These are phyloP conservation scores for Aechmea fasciata DNA, from an alignment of 176 grass and related monocot genomes.

Conservation along the genomic window DNA sequence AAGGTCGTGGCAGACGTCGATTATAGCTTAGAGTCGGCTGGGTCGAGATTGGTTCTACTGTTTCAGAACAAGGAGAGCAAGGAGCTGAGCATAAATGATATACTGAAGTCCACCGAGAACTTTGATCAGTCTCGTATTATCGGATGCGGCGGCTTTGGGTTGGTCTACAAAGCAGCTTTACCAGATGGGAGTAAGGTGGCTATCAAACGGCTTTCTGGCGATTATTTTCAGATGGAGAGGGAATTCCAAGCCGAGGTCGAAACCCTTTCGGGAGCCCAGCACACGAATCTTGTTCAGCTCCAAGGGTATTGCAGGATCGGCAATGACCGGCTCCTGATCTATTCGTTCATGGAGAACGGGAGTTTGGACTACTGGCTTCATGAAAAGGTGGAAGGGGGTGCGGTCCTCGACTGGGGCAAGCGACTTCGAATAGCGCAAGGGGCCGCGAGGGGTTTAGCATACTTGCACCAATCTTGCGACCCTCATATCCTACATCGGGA, in stretches of 20 bases:
- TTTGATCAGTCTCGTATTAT: conserved; percentile 80
- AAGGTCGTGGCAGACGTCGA: conserved; percentile 81
- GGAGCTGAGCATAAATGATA: conserved; percentile 65
- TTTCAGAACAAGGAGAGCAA: conserved; percentile 78
- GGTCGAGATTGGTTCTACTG: conserved; percentile 61
- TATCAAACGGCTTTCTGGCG: conserved; percentile 80
- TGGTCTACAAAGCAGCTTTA: conserved; percentile 76
- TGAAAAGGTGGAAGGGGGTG: conserved; percentile 55
- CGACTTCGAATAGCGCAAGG: conserved; percentile 66
- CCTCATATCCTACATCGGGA: conserved; percentile 91
- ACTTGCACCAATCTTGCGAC: conserved; percentile 80
- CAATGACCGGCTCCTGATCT: conserved; percentile 72
- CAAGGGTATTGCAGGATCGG: conserved; percentile 87
- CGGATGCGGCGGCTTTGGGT: conserved; percentile 83
- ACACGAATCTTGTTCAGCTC: conserved; percentile 74
- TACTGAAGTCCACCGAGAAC: conserved; percentile 81
- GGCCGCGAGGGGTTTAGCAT: conserved; percentile 64
- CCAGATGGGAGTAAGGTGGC: conserved; percentile 64
- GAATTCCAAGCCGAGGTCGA: conserved; percentile 93
- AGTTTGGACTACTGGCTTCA: conserved; percentile 98
- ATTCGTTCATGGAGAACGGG: conserved; percentile 97
- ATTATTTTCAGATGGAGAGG: conserved; percentile 85
- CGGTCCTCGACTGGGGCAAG: conserved; percentile 62
- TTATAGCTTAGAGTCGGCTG: conserved; percentile 46
- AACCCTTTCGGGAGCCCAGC: conserved; percentile 75